A percentile compares a stretch with the other conserved stretches of the same genome.
Evolutionary conservation across 2,329 filamentous ascomycete species (phyloP).

Genomic region (Chaetomium olivaceum): DNA sequence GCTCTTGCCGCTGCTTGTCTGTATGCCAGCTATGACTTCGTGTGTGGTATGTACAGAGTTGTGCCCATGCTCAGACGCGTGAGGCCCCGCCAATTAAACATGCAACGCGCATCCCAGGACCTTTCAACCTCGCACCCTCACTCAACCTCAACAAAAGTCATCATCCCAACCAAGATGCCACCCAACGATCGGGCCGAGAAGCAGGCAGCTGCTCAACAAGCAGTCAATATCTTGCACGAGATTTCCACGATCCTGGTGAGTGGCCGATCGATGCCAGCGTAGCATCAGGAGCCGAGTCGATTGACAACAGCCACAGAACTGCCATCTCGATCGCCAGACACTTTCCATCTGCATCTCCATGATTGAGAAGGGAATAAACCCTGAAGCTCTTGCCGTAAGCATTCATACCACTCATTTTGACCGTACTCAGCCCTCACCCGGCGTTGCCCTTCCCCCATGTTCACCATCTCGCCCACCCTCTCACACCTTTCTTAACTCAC

Average conservation of each 20-base stretch:
- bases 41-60: no score
- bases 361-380: conserved; percentile 96
- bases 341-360: conserved; percentile 94
- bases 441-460: no score
- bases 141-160: background rate
- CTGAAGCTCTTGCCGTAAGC: conserved; percentile 87
- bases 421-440: background rate
- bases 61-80: no score
- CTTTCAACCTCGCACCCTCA: conserved; percentile 36
- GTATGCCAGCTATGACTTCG: background rate
- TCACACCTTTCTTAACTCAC: background rate
- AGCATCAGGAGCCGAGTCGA: background rate
- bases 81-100: conserved; percentile 20
- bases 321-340: conserved; percentile 84
- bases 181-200: conserved; percentile 60
- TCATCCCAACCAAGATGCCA: conserved; percentile 37
- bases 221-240: conserved; percentile 79
- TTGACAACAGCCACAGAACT: conserved; percentile 64
- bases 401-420: background rate
- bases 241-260: conserved; percentile 85
- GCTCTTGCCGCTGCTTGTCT: no score
- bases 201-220: conserved; percentile 75
- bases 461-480: background rate
- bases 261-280: conserved; percentile 24
- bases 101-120: conserved; percentile 27